Evolutionary conservation across 805 yeast species (phyloP), one percentile per base, ranked within the genome.

Genomic region (Candida sithepensis): DNA sequence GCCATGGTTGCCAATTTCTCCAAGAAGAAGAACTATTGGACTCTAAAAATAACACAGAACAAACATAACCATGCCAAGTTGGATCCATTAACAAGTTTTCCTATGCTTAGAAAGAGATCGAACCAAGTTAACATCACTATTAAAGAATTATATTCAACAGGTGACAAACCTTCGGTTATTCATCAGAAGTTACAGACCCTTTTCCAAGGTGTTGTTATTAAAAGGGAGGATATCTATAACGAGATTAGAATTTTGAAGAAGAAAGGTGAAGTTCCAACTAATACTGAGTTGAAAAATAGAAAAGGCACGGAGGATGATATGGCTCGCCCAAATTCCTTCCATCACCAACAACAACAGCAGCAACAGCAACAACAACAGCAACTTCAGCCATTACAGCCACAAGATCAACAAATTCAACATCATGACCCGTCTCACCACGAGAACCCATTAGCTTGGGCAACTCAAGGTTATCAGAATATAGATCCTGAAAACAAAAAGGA

Each of bases 41-140:
- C 77, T 19, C 64, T 78, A 42, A 71, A 73, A 46, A 76, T 78
- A 13, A 75, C 79, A 10, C 74, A 80, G 53, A 77, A 77, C 60
- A 79, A 76, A 56, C 83, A 78, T 62, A 78, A 78, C 58, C 83
- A 78, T 58, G 80, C 81, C 20, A 79, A 76, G 56, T 68, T 78
- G 51, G 81, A 77, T 54, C 82, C 83, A 7, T 66, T 77, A 47
- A 68, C 74, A 16, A 76, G 73, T 59, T 79, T 77, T 59, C 83
- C 83, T 16, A 77, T 78, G 80, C 66, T 78, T 50, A 68, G 82
- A 51, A 78, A 78, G 60, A 61, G 82, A 41, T 70, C 77, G 7
- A 76, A 73, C 52, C 78, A 77, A 59, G 73, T 78, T 52, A 78
- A 78, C 58, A 63, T 70, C 50, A 66, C 78, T 42, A 78, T 78